Evolutionary conservation across 2,329 filamentous ascomycete genomes (phyloP).

Genomic region (Diatrype stigma): DNA sequence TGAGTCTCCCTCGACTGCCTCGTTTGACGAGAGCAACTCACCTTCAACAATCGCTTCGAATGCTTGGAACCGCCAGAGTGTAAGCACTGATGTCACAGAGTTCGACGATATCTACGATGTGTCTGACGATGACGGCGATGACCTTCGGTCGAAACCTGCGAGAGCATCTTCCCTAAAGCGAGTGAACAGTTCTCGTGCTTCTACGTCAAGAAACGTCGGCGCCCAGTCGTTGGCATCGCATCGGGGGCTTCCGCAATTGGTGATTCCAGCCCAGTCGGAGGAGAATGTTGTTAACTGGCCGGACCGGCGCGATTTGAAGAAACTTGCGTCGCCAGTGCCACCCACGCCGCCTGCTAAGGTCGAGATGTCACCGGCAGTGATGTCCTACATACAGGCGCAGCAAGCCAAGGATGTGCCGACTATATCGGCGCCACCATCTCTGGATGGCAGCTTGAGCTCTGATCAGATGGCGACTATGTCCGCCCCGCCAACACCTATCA

Average conservation of each 20-base stretch:
- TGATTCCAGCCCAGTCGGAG: slow-evolving; percentile 44
- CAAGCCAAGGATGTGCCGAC: slow-evolving; percentile 65
- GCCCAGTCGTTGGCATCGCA: slow-evolving; percentile 32
- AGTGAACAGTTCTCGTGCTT: slow-evolving; percentile 29
- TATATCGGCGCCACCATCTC: slow-evolving; percentile 76
- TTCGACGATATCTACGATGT: slow-evolving; percentile 88
- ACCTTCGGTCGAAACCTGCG: slow-evolving; percentile 41
- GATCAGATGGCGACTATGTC: slow-evolving; percentile 82
- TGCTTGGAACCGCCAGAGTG: slow-evolving; percentile 60
- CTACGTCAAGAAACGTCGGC: slow-evolving; percentile 39
- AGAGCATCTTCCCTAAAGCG: slow-evolving; percentile 34
- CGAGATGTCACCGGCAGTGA: slow-evolving; percentile 69
- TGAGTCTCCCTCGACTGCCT: slow-evolving; percentile 54
- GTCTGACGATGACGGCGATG: slow-evolving; percentile 78
- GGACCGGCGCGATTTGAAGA: slow-evolving; percentile 41
- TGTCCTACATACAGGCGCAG: slow-evolving; percentile 65
- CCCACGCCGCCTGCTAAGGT: slow-evolving; percentile 64
- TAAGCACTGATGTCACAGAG: slow-evolving; percentile 62
- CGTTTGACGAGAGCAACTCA: slow-evolving; percentile 43
- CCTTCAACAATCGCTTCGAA: slow-evolving; percentile 53
- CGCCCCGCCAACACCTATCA: slow-evolving; percentile 77
- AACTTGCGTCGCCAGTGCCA: slow-evolving; percentile 54
- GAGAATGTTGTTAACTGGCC: slow-evolving; percentile 38
- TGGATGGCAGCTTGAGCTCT: slow-evolving; percentile 84
- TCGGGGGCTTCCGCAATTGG: slow-evolving; percentile 42